Conservation (phyloP, 257 asterid species). For the Rhazya stricta region DNA sequence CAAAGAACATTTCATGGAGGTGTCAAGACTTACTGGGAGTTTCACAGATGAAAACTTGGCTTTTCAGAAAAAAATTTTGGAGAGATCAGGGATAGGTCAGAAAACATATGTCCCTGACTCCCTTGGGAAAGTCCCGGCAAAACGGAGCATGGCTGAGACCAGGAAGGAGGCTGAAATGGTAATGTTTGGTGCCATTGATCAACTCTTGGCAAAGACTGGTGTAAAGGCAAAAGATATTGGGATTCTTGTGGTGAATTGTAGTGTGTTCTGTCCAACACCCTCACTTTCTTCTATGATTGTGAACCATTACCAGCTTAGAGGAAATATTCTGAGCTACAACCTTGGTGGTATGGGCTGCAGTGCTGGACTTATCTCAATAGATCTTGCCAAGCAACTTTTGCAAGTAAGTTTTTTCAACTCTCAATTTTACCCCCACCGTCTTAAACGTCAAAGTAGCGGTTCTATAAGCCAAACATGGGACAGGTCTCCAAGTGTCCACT, state of each 20-base stretch:
- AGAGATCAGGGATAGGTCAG: constrained; percentile 18
- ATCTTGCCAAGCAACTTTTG: constrained; percentile 31
- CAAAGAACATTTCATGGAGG: constrained; percentile 8
- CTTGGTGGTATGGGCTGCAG: constrained; percentile 42
- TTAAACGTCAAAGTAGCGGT: too few species aligned
- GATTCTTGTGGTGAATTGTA: constrained; percentile 27
- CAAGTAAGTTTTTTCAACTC: constrained; percentile 30
- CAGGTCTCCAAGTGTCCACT: too few species aligned
- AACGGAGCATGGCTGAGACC: constrained; percentile 12
- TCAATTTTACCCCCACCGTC: not conserved
- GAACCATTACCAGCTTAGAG: constrained; percentile 29
- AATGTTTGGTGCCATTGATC: constrained; percentile 29
- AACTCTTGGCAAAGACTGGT: constrained; percentile 22
- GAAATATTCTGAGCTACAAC: constrained; percentile 26
- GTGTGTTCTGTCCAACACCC: constrained; percentile 23
- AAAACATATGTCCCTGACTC: constrained; percentile 18
- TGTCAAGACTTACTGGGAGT: not conserved
- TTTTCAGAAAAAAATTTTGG: constrained; percentile 24
- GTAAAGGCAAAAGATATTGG: too few species aligned
- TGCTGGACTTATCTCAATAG: constrained; percentile 32
- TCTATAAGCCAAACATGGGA: too few species aligned
- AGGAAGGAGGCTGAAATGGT: constrained; percentile 30
- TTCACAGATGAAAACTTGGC: constrained; percentile 13
- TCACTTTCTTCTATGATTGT: constrained; percentile 29
- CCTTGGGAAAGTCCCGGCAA: not conserved